phyloP scores from a whole-genome alignment of 495 filamentous ascomycete genomes.

The Podospora anserina region DNA sequence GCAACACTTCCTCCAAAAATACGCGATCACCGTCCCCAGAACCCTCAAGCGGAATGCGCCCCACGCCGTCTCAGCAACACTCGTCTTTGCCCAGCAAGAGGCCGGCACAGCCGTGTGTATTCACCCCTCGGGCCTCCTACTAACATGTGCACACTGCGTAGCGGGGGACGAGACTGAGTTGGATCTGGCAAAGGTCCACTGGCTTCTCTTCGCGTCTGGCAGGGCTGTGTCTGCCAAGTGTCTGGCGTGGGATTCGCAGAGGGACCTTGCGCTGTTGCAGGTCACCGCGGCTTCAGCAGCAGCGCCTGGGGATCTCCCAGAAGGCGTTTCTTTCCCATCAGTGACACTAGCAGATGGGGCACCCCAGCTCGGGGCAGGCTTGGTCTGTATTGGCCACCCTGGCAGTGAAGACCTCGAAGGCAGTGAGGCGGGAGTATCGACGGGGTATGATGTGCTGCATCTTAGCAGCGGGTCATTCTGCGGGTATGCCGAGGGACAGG shows the following conservation, averaged over 20 bases:
- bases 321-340: not conserved
- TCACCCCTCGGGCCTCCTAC: slow-evolving; percentile 36
- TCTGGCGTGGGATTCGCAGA: slow-evolving; percentile 35
- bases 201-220: slow-evolving; percentile 42
- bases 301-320: not conserved
- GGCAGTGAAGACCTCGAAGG: slow-evolving; percentile 47
- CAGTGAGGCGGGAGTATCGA: slow-evolving; percentile 25
- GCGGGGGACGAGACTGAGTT: slow-evolving; percentile 34
- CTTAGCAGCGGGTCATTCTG: slow-evolving; percentile 37
- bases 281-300: slow-evolving; percentile 28
- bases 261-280: slow-evolving; percentile 43
- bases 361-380: slow-evolving; percentile 9
- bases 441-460: slow-evolving; percentile 45
- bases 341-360: slow-evolving; percentile 10
- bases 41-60: not conserved
- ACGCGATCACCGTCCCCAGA: not conserved
- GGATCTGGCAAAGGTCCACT: slow-evolving; percentile 25
- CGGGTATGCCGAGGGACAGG: slow-evolving; percentile 37
- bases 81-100: slow-evolving; percentile 49
- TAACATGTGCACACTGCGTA: slow-evolving; percentile 50
- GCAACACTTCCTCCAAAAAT: not conserved
- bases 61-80: slow-evolving; percentile 30
- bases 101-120: slow-evolving; percentile 51
- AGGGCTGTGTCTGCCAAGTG: slow-evolving; percentile 36
- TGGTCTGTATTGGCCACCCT: slow-evolving; percentile 44